Percentiles rank a stretch among this genome's conserved stretches.
Evolutionary conservation across 2,329 filamentous ascomycete genomes (phyloP).

Genomic region (Metarhizium anisopliae): DNA sequence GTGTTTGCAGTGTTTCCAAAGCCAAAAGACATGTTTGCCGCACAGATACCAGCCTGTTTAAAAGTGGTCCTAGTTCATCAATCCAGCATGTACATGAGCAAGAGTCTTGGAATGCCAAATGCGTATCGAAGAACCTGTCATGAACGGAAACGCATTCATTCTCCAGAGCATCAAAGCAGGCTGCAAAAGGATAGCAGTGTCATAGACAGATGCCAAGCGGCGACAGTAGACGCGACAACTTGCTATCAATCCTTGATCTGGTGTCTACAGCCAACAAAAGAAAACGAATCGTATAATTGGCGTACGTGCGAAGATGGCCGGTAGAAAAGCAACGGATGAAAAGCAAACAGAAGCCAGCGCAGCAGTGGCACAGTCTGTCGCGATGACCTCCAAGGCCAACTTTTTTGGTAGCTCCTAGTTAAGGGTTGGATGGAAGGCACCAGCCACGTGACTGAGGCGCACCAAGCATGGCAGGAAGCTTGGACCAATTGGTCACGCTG

Average conservation of each 20-base stretch:
- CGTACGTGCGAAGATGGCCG: not conserved
- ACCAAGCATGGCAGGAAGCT: not conserved
- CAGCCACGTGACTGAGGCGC: constrained; percentile 3
- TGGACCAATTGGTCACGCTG: not conserved
- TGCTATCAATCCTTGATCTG: not conserved
- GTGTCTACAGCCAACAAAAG: not conserved
- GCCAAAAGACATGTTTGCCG: constrained; percentile 54
- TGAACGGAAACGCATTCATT: not conserved
- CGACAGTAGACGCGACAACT: not conserved
- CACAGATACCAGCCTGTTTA: constrained; percentile 24
- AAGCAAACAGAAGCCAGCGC: not conserved
- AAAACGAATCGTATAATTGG: not conserved
- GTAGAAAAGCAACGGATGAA: constrained; percentile 5
- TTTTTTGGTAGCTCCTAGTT: constrained; percentile 19
- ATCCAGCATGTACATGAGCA: constrained; percentile 2
- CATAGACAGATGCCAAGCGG: not conserved
- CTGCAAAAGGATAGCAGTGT: not conserved
- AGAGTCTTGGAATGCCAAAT: not conserved
- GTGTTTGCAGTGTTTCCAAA: constrained; percentile 39
- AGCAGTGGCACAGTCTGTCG: constrained; percentile 4
- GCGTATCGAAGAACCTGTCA: not conserved
- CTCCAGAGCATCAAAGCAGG: not conserved
- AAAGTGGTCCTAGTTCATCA: constrained; percentile 18
- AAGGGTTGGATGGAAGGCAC: constrained; percentile 12
- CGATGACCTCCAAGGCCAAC: constrained; percentile 8